phyloP scores from a whole-genome alignment of 1,139 yeast species.

The Geotrichum citri-aurantii region DNA sequence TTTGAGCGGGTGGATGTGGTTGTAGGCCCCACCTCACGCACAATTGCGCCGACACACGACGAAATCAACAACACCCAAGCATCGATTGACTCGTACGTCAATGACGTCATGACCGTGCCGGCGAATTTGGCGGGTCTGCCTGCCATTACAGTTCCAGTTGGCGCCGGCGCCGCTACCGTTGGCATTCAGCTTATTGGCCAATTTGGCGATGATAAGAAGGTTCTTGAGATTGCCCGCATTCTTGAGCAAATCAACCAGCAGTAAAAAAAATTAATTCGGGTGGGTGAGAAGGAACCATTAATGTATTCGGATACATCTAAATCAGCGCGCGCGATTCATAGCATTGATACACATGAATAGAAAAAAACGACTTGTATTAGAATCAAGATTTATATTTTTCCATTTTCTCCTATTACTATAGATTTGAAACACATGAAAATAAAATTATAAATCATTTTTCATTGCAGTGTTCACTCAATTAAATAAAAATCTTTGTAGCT shows the following conservation, averaged over 20 bases:
- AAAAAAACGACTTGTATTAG: no score
- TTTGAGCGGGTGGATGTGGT: conserved; percentile 58
- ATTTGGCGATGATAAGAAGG: conserved; percentile 67
- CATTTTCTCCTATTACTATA: neutral
- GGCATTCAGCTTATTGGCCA: conserved; percentile 83
- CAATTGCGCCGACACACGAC: conserved; percentile 50
- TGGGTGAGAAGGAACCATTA: neutral
- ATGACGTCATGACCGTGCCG: conserved; percentile 85
- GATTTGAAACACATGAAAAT: neutral
- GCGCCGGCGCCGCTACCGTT: conserved; percentile 36
- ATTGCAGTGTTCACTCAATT: neutral
- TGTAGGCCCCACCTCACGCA: conserved; percentile 65
- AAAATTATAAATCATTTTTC: neutral
- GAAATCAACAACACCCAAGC: conserved; percentile 36
- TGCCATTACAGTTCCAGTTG: conserved; percentile 65
- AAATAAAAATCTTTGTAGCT: no score
- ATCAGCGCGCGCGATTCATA: neutral
- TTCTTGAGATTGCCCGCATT: conserved; percentile 43
- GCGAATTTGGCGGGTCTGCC: conserved; percentile 92
- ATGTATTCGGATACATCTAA: neutral
- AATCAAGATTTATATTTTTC: no score
- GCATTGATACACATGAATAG: neutral
- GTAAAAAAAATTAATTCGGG: neutral
- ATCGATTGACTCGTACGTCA: conserved; percentile 61
- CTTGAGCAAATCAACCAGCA: conserved; percentile 20